Evolutionary conservation across 176 grass and related monocot genomes (phyloP), one percentile per base, ranked within the genome.

Genomic region (Zea luxurians): DNA sequence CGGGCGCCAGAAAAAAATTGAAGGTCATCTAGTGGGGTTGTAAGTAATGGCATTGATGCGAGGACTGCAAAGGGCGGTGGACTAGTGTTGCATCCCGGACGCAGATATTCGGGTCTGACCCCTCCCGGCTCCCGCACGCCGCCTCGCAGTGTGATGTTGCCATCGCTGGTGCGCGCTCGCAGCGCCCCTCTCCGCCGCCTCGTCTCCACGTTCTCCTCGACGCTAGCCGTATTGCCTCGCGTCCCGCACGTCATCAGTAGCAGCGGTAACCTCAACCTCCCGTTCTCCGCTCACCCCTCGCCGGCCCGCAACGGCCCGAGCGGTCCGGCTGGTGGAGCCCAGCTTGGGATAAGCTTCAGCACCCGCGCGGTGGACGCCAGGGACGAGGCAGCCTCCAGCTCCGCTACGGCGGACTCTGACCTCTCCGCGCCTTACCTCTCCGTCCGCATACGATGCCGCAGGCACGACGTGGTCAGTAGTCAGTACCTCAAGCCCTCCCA

Each of bases 391-490:
- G 4, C 74, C 13, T 74, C 82, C 44, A 75, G 70, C 54, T 76
- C 70, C 20, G 16, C 82, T 43, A 21, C 54, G 34, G 44, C 4
- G 46, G 88, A 85, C 7, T 55, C 67, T 36, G 87, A 89, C 40
- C 4, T 85, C 10, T 80, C 82, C 41, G 64, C 78, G 38, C 55
- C 75, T 5, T 93, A 93, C 66, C 73, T 93, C 43, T 94, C 94
- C 45, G 89, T 86, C 63, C 82, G 59, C 69, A 91, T 97, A 59
- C 76, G 86, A 10, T 92, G 91, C 85, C 79, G 66, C 69, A 90
- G 82, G 73, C 66, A 88, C 79, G 89, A 93, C 72, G 91, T 73
- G 59, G 87, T 97, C 50, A 86, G 38, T 40, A 40, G 27, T 27
- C 38, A 40, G 91, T 91, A 78, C 40, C 16, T 5, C 58, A 13